Percentiles rank a stretch among this genome's conserved stretches.
These are phyloP conservation scores for Tephrocybe sp. DNA, from an alignment of 768 basidiomycete species.

Conservation along the genomic window DNA sequence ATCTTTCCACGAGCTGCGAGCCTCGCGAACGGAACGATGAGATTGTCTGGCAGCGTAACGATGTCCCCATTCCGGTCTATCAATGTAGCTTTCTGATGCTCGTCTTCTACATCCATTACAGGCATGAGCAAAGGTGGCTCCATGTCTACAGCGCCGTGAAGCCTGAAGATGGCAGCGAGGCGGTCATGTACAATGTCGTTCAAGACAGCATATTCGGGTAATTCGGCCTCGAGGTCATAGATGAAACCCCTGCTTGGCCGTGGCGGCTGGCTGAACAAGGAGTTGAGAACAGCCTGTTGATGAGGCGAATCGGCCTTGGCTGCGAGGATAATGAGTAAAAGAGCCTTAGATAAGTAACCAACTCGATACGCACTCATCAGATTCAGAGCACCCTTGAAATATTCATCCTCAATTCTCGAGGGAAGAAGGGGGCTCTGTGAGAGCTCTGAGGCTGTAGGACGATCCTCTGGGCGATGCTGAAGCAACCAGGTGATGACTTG, in stretches of 20 bases:
- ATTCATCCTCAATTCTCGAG: conserved; percentile 76
- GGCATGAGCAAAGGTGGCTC: conserved; percentile 87
- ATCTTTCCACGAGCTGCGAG: conserved; percentile 68
- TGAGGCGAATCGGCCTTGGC: conserved; percentile 83
- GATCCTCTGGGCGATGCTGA: conserved; percentile 73
- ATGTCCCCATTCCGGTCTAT: conserved; percentile 82
- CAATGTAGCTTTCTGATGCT: conserved; percentile 65
- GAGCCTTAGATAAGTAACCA: neutral
- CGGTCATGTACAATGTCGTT: conserved; percentile 78
- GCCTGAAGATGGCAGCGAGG: conserved; percentile 72
- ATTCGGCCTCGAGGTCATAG: conserved; percentile 71
- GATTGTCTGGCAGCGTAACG: conserved; percentile 70
- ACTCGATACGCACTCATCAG: conserved; percentile 60
- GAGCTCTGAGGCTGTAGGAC: conserved; percentile 83
- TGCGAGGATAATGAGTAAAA: conserved; percentile 22
- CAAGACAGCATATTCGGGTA: conserved; percentile 68
- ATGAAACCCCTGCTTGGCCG: conserved; percentile 65
- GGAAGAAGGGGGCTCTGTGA: conserved; percentile 80
- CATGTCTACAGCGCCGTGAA: conserved; percentile 89
- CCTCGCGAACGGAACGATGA: conserved; percentile 77
- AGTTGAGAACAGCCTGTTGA: conserved; percentile 72
- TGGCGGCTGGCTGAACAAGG: conserved; percentile 75
- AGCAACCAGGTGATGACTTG: conserved; percentile 85
- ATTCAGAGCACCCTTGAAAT: conserved; percentile 76
- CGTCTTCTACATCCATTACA: conserved; percentile 59